A percentile compares a stretch with the other conserved stretches of the same genome.
phyloP scores from a whole-genome alignment of 306 rosid genomes.

The Cucumis melo region DNA sequence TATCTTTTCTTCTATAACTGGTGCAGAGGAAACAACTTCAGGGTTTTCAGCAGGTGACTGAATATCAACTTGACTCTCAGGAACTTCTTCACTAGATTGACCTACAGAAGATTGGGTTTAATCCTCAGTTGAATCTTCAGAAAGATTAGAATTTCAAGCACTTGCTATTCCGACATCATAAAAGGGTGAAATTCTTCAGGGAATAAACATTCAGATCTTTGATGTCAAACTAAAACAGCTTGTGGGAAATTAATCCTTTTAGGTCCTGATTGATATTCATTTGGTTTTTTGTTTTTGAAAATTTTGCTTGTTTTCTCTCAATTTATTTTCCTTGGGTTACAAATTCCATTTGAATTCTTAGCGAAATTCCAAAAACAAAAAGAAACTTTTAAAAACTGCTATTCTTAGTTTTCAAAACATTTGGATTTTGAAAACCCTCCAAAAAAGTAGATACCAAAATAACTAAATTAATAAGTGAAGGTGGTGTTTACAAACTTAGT shows the following conservation, averaged over 20 bases:
- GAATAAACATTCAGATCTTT: neutral
- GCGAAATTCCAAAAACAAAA: too few species aligned
- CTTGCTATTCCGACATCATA: neutral
- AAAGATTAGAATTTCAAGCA: conserved; percentile 7
- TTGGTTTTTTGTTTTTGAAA: too few species aligned
- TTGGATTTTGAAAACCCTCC: too few species aligned
- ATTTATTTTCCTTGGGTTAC: too few species aligned
- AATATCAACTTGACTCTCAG: conserved; percentile 5
- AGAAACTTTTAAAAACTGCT: too few species aligned
- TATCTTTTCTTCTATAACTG: conserved; percentile 18
- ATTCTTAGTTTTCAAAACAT: too few species aligned
- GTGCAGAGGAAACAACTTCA: conserved; percentile 23
- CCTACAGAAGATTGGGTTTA: conserved; percentile 11
- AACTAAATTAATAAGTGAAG: too few species aligned
- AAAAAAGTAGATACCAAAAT: too few species aligned
- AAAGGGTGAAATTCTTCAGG: neutral
- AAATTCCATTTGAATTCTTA: too few species aligned
- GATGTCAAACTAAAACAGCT: neutral
- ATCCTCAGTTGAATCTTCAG: conserved; percentile 10
- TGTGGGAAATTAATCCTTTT: neutral
- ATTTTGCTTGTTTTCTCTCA: too few species aligned
- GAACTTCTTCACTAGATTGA: conserved; percentile 11
- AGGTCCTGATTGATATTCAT: too few species aligned
- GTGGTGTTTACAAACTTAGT: too few species aligned
- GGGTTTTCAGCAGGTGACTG: conserved; percentile 10